Evolutionary conservation across 225 moss, liverwort and hornwort genomes (phyloP).

Genomic region (Physcomitrellopsis africana): DNA sequence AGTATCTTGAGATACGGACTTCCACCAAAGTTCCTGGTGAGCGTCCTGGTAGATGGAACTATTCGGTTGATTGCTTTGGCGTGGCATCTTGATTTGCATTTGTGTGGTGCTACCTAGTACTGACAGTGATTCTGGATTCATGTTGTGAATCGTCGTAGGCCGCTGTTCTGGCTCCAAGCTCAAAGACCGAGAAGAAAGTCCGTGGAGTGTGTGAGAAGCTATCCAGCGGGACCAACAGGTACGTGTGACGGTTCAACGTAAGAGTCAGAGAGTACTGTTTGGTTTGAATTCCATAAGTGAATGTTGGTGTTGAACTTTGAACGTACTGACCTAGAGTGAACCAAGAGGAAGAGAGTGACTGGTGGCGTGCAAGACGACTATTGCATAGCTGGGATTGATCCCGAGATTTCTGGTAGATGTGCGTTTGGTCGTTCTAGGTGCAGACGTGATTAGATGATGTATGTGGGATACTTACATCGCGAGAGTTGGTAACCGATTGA

Average conservation of each 20-base stretch:
- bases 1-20: constrained; percentile 97
- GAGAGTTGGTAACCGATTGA: constrained; percentile 1
- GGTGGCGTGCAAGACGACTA: background rate
- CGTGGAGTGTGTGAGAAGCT: constrained; percentile 78
- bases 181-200: constrained; percentile 85
- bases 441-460: constrained; percentile 11
- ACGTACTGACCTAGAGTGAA: background rate
- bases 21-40: constrained; percentile 88
- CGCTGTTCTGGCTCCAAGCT: constrained; percentile 81
- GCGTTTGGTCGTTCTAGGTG: constrained; percentile 11
- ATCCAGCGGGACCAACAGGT: constrained; percentile 70
- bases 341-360: constrained; percentile 10
- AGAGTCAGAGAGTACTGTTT: background rate
- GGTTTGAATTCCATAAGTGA: background rate
- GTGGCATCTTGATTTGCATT: constrained; percentile 24
- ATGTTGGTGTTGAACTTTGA: constrained; percentile 1
- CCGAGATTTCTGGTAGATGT: too few species aligned
- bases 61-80: constrained; percentile 1
- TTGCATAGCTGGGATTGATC: too few species aligned
- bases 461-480: constrained; percentile 5
- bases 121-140: constrained; percentile 12
- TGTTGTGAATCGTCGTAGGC: constrained; percentile 50
- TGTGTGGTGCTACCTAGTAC: background rate
- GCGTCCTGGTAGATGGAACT: constrained; percentile 20
- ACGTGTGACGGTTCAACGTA: constrained; percentile 12